Evolutionary conservation across 441 rosid genomes (phyloP).

Genomic region (Melastoma candidum): DNA sequence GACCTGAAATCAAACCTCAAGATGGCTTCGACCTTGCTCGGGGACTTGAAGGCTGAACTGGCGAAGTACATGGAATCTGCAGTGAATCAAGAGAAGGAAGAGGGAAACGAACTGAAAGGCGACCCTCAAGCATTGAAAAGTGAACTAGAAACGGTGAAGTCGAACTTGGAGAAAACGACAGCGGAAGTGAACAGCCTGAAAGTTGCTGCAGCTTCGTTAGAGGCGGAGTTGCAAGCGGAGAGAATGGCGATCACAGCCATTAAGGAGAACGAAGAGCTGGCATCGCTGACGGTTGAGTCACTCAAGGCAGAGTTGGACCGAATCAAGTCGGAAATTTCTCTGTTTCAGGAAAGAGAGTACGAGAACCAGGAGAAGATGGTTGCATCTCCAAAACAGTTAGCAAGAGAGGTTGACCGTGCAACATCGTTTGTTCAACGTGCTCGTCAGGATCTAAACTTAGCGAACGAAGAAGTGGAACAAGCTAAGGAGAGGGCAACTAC

Average conservation of each 20-base stretch:
- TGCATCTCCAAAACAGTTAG: slow-evolving; percentile 71
- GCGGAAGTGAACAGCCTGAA: slow-evolving; percentile 65
- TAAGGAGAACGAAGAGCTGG: slow-evolving; percentile 87
- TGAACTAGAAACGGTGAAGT: slow-evolving; percentile 74
- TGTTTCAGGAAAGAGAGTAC: slow-evolving; percentile 63
- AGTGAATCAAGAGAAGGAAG: slow-evolving; percentile 40
- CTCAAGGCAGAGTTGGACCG: slow-evolving; percentile 68
- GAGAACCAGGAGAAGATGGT: slow-evolving; percentile 55
- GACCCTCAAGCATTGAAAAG: slow-evolving; percentile 66
- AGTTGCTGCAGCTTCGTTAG: slow-evolving; percentile 55
- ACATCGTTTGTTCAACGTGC: slow-evolving; percentile 50
- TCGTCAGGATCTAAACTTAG: slow-evolving; percentile 61
- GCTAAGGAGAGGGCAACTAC: slow-evolving; percentile 73
- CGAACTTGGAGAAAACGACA: slow-evolving; percentile 60
- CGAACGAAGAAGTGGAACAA: slow-evolving; percentile 73
- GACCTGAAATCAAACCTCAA: slow-evolving; percentile 70
- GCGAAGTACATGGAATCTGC: slow-evolving; percentile 83
- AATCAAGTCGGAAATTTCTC: slow-evolving; percentile 49
- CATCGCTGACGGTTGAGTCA: slow-evolving; percentile 67
- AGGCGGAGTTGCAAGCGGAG: slow-evolving; percentile 60
- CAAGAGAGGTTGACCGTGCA: slow-evolving; percentile 74
- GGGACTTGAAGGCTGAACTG: slow-evolving; percentile 74
- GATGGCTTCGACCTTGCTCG: slow-evolving; percentile 58
- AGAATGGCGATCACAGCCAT: slow-evolving; percentile 47
- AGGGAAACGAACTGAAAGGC: slow-evolving; percentile 35